A percentile compares a stretch with the other conserved stretches of the same genome.
Evolutionary conservation across 2,329 filamentous ascomycete species (phyloP).

Genomic region (Thielaviopsis ethacetica): DNA sequence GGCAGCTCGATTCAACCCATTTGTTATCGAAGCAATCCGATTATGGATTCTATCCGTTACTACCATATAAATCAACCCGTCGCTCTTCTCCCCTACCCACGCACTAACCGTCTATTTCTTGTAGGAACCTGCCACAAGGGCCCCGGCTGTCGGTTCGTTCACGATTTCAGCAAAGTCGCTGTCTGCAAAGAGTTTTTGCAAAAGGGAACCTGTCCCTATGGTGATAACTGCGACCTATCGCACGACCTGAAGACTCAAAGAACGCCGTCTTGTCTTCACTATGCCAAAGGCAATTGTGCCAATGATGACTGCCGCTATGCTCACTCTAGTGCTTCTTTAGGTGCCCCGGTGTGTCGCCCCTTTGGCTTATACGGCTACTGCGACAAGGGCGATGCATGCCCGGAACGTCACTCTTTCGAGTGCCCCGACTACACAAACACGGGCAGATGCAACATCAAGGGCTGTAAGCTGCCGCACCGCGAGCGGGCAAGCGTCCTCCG

Average conservation of each 20-base stretch:
- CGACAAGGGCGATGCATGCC: slow-evolving; percentile 60
- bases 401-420: slow-evolving; percentile 75
- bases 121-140: slow-evolving; percentile 77
- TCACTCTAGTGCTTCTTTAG: slow-evolving; percentile 62
- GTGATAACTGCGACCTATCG: slow-evolving; percentile 74
- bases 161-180: slow-evolving; percentile 75
- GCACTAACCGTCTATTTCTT: slow-evolving; percentile 26
- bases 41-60: neutral
- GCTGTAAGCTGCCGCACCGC: slow-evolving; percentile 74
- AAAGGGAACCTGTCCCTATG: slow-evolving; percentile 60
- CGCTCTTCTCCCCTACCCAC: neutral
- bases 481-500: slow-evolving; percentile 70
- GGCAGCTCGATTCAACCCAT: neutral
- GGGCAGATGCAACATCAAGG: slow-evolving; percentile 63
- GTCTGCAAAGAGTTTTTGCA: slow-evolving; percentile 78
- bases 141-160: slow-evolving; percentile 60
- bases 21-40: neutral
- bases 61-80: neutral
- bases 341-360: slow-evolving; percentile 62
- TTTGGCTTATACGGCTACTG: slow-evolving; percentile 87
- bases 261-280: slow-evolving; percentile 78
- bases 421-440: slow-evolving; percentile 92
- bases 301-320: slow-evolving; percentile 76
- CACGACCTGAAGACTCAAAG: slow-evolving; percentile 73
- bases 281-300: slow-evolving; percentile 74